Evolutionary conservation across 192 early-diverging fungal genomes (phyloP), one percentile per base, ranked within the genome.

Genomic region (Entomortierella chlamydospora): DNA sequence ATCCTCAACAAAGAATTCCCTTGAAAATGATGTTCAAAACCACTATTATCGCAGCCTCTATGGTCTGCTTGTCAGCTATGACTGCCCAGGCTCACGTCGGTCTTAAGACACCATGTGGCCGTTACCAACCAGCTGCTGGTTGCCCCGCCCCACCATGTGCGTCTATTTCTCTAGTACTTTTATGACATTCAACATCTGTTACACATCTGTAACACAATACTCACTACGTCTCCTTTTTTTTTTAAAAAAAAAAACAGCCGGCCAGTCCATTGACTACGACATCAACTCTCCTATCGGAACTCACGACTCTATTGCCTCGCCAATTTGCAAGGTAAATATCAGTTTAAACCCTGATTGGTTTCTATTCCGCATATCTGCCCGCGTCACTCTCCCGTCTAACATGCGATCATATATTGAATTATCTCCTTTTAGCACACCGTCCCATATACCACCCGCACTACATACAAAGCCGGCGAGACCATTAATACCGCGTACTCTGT

Each of bases 401-500:
- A 9, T 41, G 39, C 39, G 39, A 13, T 13, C 39, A 9, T 41
- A 41, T 9, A 9, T 41, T 9, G 6, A 41, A 6, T 41, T 41
- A 41, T 41, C 39, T 41, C 39, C 13, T 41, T 17, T 17, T 51
- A 55, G 67, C 47, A 73, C 47, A 64, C 72, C 25, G 77, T 70
- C 37, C 84, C 86, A 20, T 84, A 68, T 63, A 65, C 72, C 4
- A 72, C 59, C 1, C 72, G 78, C 13, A 41, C 72, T 0, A 78
- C 80, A 6, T 66, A 82, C 73, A 55, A 82, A n/a, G 89, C 87
- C 30, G 89, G 87, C 4, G 71, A 85, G 20, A 73, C 82, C 22
- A 82, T 90, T 68, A 69, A 68, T 28, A 83, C 88, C 57, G 49
- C 65, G 25, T 87, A 88, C 61, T 81, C 86, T 39, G 81, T 85